These are phyloP conservation scores for Terfezia boudieri DNA, from an alignment of 495 filamentous ascomycete species.

Conservation along the genomic window DNA sequence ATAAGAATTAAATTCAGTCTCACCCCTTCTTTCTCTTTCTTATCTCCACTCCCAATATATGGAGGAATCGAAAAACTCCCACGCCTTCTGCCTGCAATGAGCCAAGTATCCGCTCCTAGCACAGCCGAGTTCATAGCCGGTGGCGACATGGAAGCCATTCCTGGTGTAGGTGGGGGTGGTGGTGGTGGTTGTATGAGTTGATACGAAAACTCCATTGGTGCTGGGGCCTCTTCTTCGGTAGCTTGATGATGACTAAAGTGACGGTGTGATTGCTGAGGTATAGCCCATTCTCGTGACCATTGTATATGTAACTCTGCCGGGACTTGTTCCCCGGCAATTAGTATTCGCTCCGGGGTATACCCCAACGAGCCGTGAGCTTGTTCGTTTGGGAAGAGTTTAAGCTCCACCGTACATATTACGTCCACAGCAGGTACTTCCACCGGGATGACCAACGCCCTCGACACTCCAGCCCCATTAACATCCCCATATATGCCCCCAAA, in stretches of 20 bases:
- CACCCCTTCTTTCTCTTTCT: slow-evolving; percentile 27
- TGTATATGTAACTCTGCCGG: slow-evolving; percentile 6
- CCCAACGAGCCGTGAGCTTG: no score
- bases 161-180: slow-evolving; percentile 16
- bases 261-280: slow-evolving; percentile 9
- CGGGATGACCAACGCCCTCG: slow-evolving; percentile 37
- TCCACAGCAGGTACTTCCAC: slow-evolving; percentile 74
- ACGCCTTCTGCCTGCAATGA: slow-evolving; percentile 58
- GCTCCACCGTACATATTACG: slow-evolving; percentile 63
- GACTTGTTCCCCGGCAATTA: neutral
- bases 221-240: no score
- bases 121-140: neutral
- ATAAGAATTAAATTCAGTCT: slow-evolving; percentile 40
- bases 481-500: neutral
- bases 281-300: slow-evolving; percentile 11
- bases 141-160: slow-evolving; percentile 45
- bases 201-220: no score
- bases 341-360: neutral
- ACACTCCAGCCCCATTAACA: neutral
- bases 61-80: slow-evolving; percentile 38
- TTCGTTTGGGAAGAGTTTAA: slow-evolving; percentile 15
- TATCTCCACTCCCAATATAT: slow-evolving; percentile 23
- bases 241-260: no score
- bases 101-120: slow-evolving; percentile 47
- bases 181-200: no score